Conservation (phyloP, 148 eudicot genomes). For the Rhododendron simsii region DNA sequence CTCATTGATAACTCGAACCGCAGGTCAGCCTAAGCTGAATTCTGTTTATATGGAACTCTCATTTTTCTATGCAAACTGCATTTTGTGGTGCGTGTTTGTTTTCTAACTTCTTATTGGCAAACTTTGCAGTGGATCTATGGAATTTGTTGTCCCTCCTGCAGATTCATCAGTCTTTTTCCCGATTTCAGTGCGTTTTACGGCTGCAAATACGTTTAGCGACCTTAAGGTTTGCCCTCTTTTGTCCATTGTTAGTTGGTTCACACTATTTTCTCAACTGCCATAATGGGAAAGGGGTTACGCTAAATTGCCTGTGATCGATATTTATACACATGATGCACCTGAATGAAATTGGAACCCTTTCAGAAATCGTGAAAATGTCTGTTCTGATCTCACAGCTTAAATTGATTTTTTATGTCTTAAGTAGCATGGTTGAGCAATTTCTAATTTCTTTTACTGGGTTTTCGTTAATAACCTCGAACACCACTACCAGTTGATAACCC, state of each 20-base stretch:
- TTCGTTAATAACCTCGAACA: neutral
- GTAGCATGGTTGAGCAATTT: neutral
- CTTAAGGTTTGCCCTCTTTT: conserved; percentile 50
- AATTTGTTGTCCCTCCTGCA: conserved; percentile 89
- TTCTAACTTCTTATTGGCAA: conserved; percentile 10
- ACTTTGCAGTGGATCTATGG: conserved; percentile 82
- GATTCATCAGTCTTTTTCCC: conserved; percentile 88
- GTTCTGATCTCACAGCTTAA: neutral
- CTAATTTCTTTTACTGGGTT: neutral
- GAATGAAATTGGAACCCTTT: neutral
- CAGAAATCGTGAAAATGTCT: neutral
- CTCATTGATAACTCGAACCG: conserved; percentile 87
- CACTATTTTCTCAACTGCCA: neutral
- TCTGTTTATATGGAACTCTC: neutral
- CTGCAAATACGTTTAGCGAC: conserved; percentile 82
- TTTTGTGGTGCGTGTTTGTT: neutral
- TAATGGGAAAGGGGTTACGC: neutral
- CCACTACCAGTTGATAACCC: neutral
- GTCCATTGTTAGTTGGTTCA: neutral
- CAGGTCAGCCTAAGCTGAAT: conserved; percentile 43
- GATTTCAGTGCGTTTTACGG: conserved; percentile 78
- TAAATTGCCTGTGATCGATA: neutral
- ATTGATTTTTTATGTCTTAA: neutral
- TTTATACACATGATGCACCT: neutral
- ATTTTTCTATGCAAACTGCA: neutral